A percentile compares a stretch with the other conserved stretches of the same genome.
Conservation (phyloP, 371 early-diverging fungal genomes). For the Circinella minor region DNA sequence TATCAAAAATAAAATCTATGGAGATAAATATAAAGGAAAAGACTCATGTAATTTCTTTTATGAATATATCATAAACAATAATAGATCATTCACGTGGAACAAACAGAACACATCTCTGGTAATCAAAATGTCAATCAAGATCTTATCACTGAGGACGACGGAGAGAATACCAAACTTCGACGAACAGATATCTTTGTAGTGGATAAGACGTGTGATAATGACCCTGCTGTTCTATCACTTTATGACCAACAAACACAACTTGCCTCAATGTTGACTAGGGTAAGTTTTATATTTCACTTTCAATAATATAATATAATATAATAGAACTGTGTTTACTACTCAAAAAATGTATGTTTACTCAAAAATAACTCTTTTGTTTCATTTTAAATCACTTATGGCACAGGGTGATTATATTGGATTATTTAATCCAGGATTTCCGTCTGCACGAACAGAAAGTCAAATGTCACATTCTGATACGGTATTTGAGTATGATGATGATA, state of each 20-base stretch:
- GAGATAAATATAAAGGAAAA: too few relatives aligned
- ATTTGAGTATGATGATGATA: slow-evolving; percentile 35
- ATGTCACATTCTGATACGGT: slow-evolving; percentile 28
- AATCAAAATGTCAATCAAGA: slow-evolving; percentile 11
- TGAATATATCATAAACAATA: too few relatives aligned
- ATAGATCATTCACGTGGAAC: slow-evolving; percentile 39
- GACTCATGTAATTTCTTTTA: too few relatives aligned
- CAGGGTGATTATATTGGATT: slow-evolving; percentile 47
- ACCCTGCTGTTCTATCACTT: slow-evolving; percentile 33
- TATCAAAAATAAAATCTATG: neutral
- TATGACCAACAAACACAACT: slow-evolving; percentile 38
- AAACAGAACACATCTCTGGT: slow-evolving; percentile 21
- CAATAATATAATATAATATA: too few relatives aligned
- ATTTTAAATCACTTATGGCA: neutral
- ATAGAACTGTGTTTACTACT: too few relatives aligned
- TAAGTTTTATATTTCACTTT: slow-evolving; percentile 7
- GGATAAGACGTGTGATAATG: slow-evolving; percentile 38
- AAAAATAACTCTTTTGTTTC: neutral
- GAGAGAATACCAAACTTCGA: slow-evolving; percentile 18
- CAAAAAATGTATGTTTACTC: neutral
- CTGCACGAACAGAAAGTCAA: slow-evolving; percentile 26
- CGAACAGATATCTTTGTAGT: slow-evolving; percentile 35
- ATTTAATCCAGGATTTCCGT: slow-evolving; percentile 25
- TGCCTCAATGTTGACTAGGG: slow-evolving; percentile 28
- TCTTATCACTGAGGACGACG: slow-evolving; percentile 2